Conservation (phyloP, 2,329 filamentous ascomycete genomes). For the Neofusicoccum parvum region DNA sequence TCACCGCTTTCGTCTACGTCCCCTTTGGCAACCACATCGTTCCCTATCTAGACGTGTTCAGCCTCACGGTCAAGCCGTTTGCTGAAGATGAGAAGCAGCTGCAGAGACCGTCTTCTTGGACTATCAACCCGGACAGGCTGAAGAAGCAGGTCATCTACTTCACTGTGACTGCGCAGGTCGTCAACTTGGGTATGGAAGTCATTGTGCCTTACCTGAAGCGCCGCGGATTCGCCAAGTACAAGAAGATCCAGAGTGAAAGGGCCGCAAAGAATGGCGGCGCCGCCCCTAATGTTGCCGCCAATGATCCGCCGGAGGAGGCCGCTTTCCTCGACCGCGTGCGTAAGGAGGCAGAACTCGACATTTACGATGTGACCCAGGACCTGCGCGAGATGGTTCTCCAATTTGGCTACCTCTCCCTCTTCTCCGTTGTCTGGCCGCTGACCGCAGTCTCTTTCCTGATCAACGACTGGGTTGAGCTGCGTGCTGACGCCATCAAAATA, state of each 20-base stretch:
- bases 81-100: constrained; percentile 74
- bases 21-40: constrained; percentile 84
- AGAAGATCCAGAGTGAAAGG: constrained; percentile 67
- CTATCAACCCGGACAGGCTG: constrained; percentile 80
- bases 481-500: constrained; percentile 93
- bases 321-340: constrained; percentile 80
- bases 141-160: constrained; percentile 95
- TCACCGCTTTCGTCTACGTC: constrained; percentile 93
- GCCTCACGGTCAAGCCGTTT: constrained; percentile 71
- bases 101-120: constrained; percentile 58
- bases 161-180: constrained; percentile 88
- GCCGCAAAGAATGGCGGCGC: constrained; percentile 58
- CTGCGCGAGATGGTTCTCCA: constrained; percentile 93
- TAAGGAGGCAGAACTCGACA: constrained; percentile 76
- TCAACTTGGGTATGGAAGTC: constrained; percentile 83
- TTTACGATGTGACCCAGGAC: constrained; percentile 88
- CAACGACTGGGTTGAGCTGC: constrained; percentile 96
- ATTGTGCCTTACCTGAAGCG: constrained; percentile 85
- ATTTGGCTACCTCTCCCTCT: constrained; percentile 85
- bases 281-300: constrained; percentile 50
- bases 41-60: constrained; percentile 83
- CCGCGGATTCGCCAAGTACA: constrained; percentile 74
- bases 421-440: constrained; percentile 94
- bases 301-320: constrained; percentile 76
- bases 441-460: constrained; percentile 84